A percentile compares a stretch with the other conserved stretches of the same genome.
These are phyloP conservation scores for Oldenlandia corymbosa DNA, from an alignment of 257 asterid genomes.

Conservation along the genomic window DNA sequence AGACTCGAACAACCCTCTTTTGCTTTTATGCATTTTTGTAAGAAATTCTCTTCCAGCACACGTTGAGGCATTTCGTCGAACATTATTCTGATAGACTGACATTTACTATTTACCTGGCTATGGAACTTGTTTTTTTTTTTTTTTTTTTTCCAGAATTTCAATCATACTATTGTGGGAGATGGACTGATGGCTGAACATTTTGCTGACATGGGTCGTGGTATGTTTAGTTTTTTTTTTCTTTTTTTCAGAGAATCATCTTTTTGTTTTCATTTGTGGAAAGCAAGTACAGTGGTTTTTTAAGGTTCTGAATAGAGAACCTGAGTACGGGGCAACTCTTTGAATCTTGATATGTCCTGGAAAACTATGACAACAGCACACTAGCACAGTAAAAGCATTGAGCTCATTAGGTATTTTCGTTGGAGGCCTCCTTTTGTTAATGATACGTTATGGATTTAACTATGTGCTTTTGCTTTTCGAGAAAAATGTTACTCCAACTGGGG, in stretches of 20 bases:
- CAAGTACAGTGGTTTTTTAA: neutral
- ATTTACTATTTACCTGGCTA: neutral
- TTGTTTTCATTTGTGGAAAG: neutral
- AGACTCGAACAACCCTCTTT: neutral
- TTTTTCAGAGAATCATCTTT: neutral
- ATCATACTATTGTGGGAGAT: constrained; percentile 27
- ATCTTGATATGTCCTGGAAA: too few relatives aligned
- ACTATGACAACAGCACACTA: too few relatives aligned
- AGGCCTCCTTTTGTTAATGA: too few relatives aligned
- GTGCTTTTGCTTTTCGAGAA: too few relatives aligned
- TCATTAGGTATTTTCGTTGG: too few relatives aligned
- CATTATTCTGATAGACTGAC: constrained; percentile 15
- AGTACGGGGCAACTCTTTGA: too few relatives aligned
- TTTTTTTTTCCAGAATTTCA: constrained; percentile 39
- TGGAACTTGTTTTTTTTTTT: neutral
- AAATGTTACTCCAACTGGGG: neutral
- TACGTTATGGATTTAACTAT: too few relatives aligned
- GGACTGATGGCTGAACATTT: constrained; percentile 25
- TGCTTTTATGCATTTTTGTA: neutral
- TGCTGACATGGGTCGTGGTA: constrained; percentile 35
- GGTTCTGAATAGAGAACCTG: too few relatives aligned
- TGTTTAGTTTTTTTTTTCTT: constrained; percentile 13
- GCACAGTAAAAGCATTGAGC: too few relatives aligned
- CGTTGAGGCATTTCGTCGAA: constrained; percentile 40
- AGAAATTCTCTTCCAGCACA: neutral